Evolutionary conservation across 345 rosid genomes (phyloP), one percentile per base, ranked within the genome.

Genomic region (Hibiscus syriacus): DNA sequence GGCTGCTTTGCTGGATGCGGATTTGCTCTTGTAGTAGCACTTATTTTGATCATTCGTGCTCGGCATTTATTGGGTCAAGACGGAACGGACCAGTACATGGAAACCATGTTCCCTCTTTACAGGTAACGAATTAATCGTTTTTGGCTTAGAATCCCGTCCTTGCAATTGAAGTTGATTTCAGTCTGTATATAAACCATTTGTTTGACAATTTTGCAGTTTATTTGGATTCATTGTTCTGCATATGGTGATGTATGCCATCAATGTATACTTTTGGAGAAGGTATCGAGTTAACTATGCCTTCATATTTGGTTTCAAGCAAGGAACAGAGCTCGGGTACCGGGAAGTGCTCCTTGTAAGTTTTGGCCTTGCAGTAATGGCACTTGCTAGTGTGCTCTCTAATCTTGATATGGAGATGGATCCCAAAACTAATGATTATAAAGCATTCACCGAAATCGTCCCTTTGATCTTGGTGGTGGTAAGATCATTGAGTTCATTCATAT

Each of bases 291-390:
- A 84, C 11, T 53, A 53, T 3, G 57, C 57, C 6, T 53, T 53
- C 57, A 84, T 84, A 62, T 84, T 84, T 49, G 82, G 83, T n/a
- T 84, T 84, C 82, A 84, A 81, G 46, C 72, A 9, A 17, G 82
- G 84, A 57, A 74, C 80, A 0, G 85, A 81, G 36, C 12, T 81
- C 14, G 80, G 84, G 4, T 78, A 73, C 67, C 49, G 82, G 36
- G 75, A 81, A 57, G 74, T 81, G 55, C 38, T 81, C 4, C 80
- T 79, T 19, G 7, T 72, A 5, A 34, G 84, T 76, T 79, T 78
- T 19, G 81, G 74, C 6, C 64, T 84, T 56, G 80, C 79, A 2
- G 66, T 25, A 23, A 9, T 78, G 14, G 84, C 81, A 20, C 67
- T 81, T 2, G 30, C 46, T 22, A 54, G 81, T 63, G 79, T 80